These are phyloP conservation scores for Phytophthora brassicae DNA, from an alignment of 352 stramenopile genomes.

Conservation along the genomic window DNA sequence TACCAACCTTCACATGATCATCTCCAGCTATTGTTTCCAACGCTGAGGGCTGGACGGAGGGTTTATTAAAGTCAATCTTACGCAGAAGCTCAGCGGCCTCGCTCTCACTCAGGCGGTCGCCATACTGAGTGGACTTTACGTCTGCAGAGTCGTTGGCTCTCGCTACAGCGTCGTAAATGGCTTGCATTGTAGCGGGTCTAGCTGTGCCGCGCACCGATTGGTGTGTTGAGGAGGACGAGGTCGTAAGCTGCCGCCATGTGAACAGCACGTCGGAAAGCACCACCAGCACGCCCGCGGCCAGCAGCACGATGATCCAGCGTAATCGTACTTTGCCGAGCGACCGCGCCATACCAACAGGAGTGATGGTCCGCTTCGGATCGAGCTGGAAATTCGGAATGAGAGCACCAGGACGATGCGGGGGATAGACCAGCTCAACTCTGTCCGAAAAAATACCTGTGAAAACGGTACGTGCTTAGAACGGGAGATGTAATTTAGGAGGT, in stretches of 20 bases:
- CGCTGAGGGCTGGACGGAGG: neutral
- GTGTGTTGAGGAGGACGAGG: constrained; percentile 3
- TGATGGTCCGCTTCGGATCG: constrained; percentile 17
- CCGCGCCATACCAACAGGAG: constrained; percentile 21
- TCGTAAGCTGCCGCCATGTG: constrained; percentile 33
- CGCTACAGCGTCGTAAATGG: constrained; percentile 26
- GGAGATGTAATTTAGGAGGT: neutral
- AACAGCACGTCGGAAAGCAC: constrained; percentile 37
- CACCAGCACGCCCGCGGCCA: constrained; percentile 29
- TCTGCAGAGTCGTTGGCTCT: constrained; percentile 26
- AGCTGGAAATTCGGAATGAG: constrained; percentile 1
- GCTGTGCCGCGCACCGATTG: constrained; percentile 2
- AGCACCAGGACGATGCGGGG: constrained; percentile 5
- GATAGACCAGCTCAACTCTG: neutral
- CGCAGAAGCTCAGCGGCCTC: constrained; percentile 24
- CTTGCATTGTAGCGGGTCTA: constrained; percentile 14
- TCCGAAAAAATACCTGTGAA: neutral
- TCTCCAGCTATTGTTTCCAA: constrained; percentile 5
- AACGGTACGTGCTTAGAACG: neutral
- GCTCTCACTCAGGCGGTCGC: constrained; percentile 30
- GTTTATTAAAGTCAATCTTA: constrained; percentile 10
- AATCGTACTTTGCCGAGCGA: constrained; percentile 18
- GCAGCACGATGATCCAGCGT: constrained; percentile 33
- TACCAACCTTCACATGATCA: constrained; percentile 24
- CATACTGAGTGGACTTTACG: constrained; percentile 20